Base-by-base conservation (phyloP, 345 rosid species). In the Streptanthus diversifolius region DNA sequence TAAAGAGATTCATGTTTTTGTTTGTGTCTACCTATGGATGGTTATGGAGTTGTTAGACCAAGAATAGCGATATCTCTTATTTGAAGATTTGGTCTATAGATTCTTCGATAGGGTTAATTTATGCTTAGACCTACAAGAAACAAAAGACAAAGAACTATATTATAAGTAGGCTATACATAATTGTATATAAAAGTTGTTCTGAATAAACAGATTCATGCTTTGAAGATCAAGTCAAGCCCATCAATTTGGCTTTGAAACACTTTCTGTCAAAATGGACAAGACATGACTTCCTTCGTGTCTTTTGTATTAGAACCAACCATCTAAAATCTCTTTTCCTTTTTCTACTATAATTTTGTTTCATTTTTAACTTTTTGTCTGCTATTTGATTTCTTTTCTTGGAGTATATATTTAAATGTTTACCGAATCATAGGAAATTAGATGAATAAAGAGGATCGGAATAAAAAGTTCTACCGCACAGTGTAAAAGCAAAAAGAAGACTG, bases 261-360 rank as follows among this genome's bases (percentile, higher is more conserved):
- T 74, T 74, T 74, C 37, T 74, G 78, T 74, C 78, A 67, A 58
- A 49, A 52, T 61, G 21, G 79, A 75, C 69, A 68, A 68, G 79
- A 75, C 74, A 18, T 53, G 79, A 75, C 74, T 30, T 40, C 53
- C 69, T 41, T 75, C 63, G 30, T 51, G 68, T 68, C 79, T 61
- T 62, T 61, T 51, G 44, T 68, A 15, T 51, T 61, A 68, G 29
- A 68, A 75, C 79, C 79, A 75, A 68, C 79, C 79, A 75, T 60
- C 56, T 62, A 33, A 24, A 75, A 61, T n/a, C 24, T 68, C 37
- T 22, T 54, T 39, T 63, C 35, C 45, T 36, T 40, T 57, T 66
- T 7, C 14, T 30, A 18, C 30, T 56, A 35, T 45, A 35, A 1
- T 48, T 59, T 36, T 36, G 18, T 35, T 55, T 17, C 27, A 3